Evolutionary conservation across 768 basidiomycete species (phyloP), one percentile per base, ranked within the genome.

Genomic region (Lentinula lateritia): DNA sequence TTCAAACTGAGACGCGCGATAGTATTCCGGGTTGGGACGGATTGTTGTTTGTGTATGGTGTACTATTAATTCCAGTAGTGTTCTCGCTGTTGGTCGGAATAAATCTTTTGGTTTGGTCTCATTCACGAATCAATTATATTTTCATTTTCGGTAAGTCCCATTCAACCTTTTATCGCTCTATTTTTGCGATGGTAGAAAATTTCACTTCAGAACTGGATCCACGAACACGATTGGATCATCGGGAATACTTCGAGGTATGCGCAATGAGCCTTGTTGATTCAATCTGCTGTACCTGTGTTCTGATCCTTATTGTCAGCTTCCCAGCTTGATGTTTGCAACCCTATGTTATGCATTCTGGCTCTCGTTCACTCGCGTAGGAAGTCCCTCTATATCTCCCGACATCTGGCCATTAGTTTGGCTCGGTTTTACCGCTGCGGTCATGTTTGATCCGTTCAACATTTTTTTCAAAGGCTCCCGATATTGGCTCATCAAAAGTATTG

Each of bases 391-490:
- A 13, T 75, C 79, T 2, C 91, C 96, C 0, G 86, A 85, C 4
- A 72, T 85, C 1, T 98, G 91, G 88, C 90, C 91, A 0, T 72
- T 92, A 9, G 77, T 89, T 2, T 99, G 95, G 93, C 77, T 98
- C 6, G 80, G 79, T 1, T 79, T 92, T 58, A 72, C 82, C 3
- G 67, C 78, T 6, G 63, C 83, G 12, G 66, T 92, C 46, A 72
- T 95, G 67, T 71, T 94, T 58, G 85, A 95, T 71, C 97, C 97
- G 1, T 68, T 95, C 1, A 89, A 88, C 0, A 65, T 93, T 10
- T 72, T 85, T 43, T 83, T 80, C 69, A 80, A 80, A 32, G 66
- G 82, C 46, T 85, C 89, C 0, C 79, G 96, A 45, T 93, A 83
- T 74, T 99, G 97, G 97, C 70, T 93, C 42, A 67, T 95, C 32